A percentile compares a stretch with the other conserved stretches of the same genome.
These are phyloP conservation scores for Ambrosia trifida DNA, from an alignment of 129 eudicot genomes.

Conservation along the genomic window DNA sequence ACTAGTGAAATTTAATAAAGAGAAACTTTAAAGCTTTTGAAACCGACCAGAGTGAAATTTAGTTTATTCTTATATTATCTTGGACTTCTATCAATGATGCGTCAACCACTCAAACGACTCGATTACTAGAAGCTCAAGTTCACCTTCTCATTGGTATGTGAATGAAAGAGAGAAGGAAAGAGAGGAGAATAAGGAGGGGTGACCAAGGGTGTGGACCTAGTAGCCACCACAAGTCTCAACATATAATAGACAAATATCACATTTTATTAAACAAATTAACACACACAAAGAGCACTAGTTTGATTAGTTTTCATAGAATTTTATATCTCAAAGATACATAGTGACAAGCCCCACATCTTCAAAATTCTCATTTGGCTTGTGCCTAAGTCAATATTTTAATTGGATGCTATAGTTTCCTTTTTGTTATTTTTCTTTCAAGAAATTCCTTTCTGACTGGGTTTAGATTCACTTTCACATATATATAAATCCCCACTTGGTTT, in stretches of 20 bases:
- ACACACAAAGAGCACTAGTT: slow-evolving; percentile 60
- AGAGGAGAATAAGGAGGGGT: slow-evolving; percentile 25
- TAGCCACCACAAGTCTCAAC: slow-evolving; percentile 31
- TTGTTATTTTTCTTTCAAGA: neutral
- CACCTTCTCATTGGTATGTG: neutral
- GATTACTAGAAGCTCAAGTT: neutral
- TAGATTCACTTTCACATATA: slow-evolving; percentile 35
- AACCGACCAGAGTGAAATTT: too few species aligned
- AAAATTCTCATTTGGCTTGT: slow-evolving; percentile 41
- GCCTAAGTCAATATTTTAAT: slow-evolving; percentile 10
- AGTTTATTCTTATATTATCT: too few species aligned
- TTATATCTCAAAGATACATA: slow-evolving; percentile 27
- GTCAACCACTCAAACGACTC: neutral
- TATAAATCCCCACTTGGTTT: slow-evolving; percentile 38
- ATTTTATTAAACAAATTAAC: slow-evolving; percentile 21
- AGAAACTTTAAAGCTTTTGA: neutral
- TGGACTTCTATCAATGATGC: too few species aligned
- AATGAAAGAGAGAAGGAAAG: neutral
- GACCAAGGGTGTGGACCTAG: slow-evolving; percentile 43
- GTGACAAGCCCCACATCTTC: slow-evolving; percentile 42
- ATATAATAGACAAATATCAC: slow-evolving; percentile 26
- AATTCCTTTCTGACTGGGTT: slow-evolving; percentile 16
- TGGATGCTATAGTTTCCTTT: slow-evolving; percentile 27
- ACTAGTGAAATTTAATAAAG: too few species aligned
- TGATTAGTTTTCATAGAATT: slow-evolving; percentile 34